Percentiles rank a stretch among this genome's conserved stretches.
Evolutionary conservation across 2,329 filamentous ascomycete genomes (phyloP).

Genomic region (Cercospora janseana): DNA sequence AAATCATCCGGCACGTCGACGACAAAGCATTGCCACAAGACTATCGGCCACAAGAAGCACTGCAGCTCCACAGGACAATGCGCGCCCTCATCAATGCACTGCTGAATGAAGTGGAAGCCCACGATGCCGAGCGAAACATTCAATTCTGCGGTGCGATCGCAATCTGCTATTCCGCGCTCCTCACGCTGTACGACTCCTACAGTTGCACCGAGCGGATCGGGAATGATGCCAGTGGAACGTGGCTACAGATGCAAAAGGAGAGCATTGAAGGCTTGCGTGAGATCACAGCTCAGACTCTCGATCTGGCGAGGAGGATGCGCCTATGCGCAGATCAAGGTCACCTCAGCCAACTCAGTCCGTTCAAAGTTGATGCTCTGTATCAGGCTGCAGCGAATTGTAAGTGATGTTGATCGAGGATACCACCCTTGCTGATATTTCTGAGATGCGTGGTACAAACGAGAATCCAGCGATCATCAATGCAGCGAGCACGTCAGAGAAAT

Average conservation of each 20-base stretch:
- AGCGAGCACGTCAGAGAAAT: constrained; percentile 14
- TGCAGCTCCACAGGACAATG: constrained; percentile 38
- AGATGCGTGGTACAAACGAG: constrained; percentile 35
- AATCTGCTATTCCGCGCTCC: constrained; percentile 36
- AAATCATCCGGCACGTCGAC: constrained; percentile 35
- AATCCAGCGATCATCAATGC: not conserved
- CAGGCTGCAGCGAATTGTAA: constrained; percentile 38
- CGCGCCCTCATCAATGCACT: constrained; percentile 35
- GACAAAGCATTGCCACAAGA: constrained; percentile 33
- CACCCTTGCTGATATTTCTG: not conserved
- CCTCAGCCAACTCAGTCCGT: constrained; percentile 24
- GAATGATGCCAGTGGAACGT: constrained; percentile 34
- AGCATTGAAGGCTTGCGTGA: constrained; percentile 31
- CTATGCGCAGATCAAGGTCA: constrained; percentile 17
- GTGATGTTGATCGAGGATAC: not conserved
- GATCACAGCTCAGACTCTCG: constrained; percentile 21
- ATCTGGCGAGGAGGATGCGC: constrained; percentile 24
- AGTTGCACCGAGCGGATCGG: constrained; percentile 34
- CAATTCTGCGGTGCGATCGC: constrained; percentile 36
- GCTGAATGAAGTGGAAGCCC: constrained; percentile 29
- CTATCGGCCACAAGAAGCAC: constrained; percentile 37
- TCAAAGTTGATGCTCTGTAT: constrained; percentile 38
- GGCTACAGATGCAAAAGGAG: constrained; percentile 39
- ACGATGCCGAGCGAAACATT: constrained; percentile 18
- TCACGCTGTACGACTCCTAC: constrained; percentile 38